Evolutionary conservation across 2,329 filamentous ascomycete species (phyloP).

Genomic region (Epichloe gansuensis): DNA sequence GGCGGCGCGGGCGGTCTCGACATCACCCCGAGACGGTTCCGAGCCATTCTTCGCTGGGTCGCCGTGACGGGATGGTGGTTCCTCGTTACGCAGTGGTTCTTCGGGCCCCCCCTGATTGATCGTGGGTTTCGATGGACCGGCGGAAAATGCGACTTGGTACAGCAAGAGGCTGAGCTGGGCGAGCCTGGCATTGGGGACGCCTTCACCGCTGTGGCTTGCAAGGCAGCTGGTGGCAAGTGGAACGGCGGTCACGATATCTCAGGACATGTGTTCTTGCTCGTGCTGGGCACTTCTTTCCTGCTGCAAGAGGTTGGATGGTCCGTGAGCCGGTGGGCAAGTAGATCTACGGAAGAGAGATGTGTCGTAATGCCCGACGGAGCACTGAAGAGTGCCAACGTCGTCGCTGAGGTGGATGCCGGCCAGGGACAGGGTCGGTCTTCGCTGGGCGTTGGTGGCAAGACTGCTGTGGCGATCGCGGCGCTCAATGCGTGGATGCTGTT

Average conservation of each 20-base stretch:
- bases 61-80: constrained; percentile 70
- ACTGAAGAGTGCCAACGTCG: constrained; percentile 44
- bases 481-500: constrained; percentile 90
- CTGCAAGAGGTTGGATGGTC: constrained; percentile 64
- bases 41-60: constrained; percentile 54
- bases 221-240: constrained; percentile 71
- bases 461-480: constrained; percentile 50
- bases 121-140: constrained; percentile 80
- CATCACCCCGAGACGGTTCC: constrained; percentile 27
- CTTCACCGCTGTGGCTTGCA: constrained; percentile 69
- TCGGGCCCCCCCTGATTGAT: constrained; percentile 82
- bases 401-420: constrained; percentile 20
- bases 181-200: constrained; percentile 35
- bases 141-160: constrained; percentile 59
- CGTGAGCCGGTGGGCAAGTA: constrained; percentile 28
- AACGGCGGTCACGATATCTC: constrained; percentile 91
- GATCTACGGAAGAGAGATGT: constrained; percentile 46
- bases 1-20: constrained; percentile 18
- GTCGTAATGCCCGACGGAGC: constrained; percentile 56
- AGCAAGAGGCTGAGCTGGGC: constrained; percentile 32
- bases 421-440: constrained; percentile 13
- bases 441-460: constrained; percentile 37
- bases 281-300: constrained; percentile 69
- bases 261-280: constrained; percentile 87
- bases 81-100: constrained; percentile 90